A percentile compares a stretch with the other conserved stretches of the same genome.
Evolutionary conservation across 345 rosid genomes (phyloP).

Genomic region (Hibiscus trionum): DNA sequence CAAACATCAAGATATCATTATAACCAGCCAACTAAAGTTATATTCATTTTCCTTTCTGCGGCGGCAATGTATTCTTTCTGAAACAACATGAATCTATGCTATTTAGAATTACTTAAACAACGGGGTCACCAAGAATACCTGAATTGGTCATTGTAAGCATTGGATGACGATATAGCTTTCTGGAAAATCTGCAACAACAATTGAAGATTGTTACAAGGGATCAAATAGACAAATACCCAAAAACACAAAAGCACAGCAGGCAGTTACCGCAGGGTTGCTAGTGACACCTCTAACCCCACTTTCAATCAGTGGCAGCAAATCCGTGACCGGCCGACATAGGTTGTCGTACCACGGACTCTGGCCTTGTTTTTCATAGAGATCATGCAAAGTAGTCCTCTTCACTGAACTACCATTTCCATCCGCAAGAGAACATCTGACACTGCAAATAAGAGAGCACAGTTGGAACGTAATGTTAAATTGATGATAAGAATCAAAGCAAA

Average conservation of each 20-base stretch:
- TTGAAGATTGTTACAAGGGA: conserved; percentile 6
- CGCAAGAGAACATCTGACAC: conserved; percentile 56
- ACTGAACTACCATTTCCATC: conserved; percentile 49
- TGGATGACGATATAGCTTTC: conserved; percentile 92
- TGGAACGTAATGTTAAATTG: not conserved
- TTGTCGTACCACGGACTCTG: conserved; percentile 99
- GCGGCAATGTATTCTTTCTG: not conserved
- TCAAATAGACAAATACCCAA: not conserved
- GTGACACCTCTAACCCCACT: conserved; percentile 97
- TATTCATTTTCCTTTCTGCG: not conserved
- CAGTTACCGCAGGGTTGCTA: conserved; percentile 93
- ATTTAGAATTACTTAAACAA: not conserved
- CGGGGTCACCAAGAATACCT: conserved; percentile 24
- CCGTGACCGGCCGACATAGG: conserved; percentile 92
- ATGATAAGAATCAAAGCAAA: not conserved
- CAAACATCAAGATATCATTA: not conserved
- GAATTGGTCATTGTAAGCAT: conserved; percentile 95
- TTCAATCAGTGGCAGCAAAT: conserved; percentile 74
- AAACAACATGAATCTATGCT: not conserved
- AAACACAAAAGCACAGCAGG: not conserved
- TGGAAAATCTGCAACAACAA: conserved; percentile 77
- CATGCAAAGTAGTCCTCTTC: conserved; percentile 75
- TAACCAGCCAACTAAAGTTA: not conserved
- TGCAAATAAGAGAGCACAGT: not conserved
- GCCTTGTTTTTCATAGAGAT: conserved; percentile 84